Evolutionary conservation across 495 filamentous ascomycete genomes (phyloP).

Genomic region (Trichoderma erinaceum): DNA sequence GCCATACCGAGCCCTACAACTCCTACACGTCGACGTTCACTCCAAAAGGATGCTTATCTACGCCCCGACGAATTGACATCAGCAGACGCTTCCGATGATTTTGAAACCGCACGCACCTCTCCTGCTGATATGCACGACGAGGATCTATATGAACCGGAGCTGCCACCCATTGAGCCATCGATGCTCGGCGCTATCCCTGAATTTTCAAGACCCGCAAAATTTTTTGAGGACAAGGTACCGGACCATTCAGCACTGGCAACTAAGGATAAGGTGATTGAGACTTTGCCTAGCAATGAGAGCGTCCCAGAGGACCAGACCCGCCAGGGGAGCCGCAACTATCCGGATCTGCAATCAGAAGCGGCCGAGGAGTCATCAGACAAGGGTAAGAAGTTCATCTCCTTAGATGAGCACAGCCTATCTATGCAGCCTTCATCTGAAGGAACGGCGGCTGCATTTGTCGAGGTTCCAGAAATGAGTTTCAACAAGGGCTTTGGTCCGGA

Average conservation of each 20-base stretch:
- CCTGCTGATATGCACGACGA: constrained; percentile 16
- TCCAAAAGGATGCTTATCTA: neutral
- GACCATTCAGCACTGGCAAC: constrained; percentile 3
- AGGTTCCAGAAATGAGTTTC: neutral
- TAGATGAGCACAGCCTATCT: neutral
- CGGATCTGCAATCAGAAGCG: neutral
- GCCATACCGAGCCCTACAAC: neutral
- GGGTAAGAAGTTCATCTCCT: neutral
- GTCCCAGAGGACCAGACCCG: constrained; percentile 10
- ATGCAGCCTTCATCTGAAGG: neutral
- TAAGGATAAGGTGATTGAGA: constrained; percentile 12
- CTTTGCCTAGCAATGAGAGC: constrained; percentile 12
- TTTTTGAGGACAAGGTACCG: constrained; percentile 14
- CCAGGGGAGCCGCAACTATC: neutral
- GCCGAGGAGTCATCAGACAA: neutral
- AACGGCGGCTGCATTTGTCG: neutral
- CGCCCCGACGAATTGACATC: constrained; percentile 5
- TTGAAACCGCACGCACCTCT: constrained; percentile 11
- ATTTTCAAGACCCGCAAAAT: constrained; percentile 12
- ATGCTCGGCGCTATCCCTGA: constrained; percentile 11
- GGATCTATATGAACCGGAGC: constrained; percentile 15
- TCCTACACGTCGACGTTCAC: neutral
- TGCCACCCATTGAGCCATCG: constrained; percentile 13
- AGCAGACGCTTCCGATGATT: constrained; percentile 13
- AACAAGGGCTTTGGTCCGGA: neutral